These are phyloP conservation scores for Sonneratia caseolaris DNA, from an alignment of 345 rosid species.

Conservation along the genomic window DNA sequence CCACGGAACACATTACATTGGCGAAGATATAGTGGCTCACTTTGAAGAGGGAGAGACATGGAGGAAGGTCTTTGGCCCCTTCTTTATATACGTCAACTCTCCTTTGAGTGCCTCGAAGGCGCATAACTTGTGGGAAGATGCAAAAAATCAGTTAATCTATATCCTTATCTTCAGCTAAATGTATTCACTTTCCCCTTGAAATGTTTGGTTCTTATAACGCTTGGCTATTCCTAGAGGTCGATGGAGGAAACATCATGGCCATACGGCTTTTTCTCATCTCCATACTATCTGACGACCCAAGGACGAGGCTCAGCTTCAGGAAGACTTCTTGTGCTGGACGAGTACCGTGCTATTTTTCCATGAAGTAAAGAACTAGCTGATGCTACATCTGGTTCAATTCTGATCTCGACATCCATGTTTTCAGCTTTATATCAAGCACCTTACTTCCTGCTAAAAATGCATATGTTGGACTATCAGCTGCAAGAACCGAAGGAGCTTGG, in stretches of 20 bases:
- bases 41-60: slow-evolving; percentile 32
- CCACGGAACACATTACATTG: slow-evolving; percentile 24
- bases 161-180: not conserved
- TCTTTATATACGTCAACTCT: slow-evolving; percentile 35
- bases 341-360: slow-evolving; percentile 1
- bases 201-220: not conserved
- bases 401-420: not conserved
- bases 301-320: slow-evolving; percentile 25
- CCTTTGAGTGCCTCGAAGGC: slow-evolving; percentile 20
- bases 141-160: slow-evolving; percentile 25
- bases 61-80: slow-evolving; percentile 35
- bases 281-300: slow-evolving; percentile 18
- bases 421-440: slow-evolving; percentile 22
- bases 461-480: slow-evolving; percentile 21
- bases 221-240: slow-evolving; percentile 18
- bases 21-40: slow-evolving; percentile 22
- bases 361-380: not conserved
- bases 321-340: slow-evolving; percentile 24
- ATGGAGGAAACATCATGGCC: slow-evolving; percentile 31
- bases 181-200: not conserved
- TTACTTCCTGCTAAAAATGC: slow-evolving; percentile 29
- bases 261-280: slow-evolving; percentile 26
- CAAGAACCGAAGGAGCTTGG: slow-evolving; percentile 27
- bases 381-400: not conserved
- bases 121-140: slow-evolving; percentile 26